Evolutionary conservation across 2,329 filamentous ascomycete genomes (phyloP).

Genomic region (Sporothrix pseudoabietina): DNA sequence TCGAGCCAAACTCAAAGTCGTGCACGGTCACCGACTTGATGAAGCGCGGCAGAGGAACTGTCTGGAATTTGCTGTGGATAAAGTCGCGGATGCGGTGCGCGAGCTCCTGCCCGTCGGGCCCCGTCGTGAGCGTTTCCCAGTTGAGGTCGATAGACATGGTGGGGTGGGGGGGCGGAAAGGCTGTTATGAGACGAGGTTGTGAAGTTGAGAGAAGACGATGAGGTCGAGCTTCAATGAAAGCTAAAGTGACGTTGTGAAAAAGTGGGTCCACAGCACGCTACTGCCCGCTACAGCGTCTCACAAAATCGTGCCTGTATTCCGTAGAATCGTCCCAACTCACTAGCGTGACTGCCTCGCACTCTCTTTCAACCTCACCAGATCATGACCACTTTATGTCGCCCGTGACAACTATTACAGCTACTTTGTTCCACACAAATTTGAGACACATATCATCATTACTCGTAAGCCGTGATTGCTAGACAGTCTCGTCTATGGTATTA

Average conservation of each 20-base stretch:
- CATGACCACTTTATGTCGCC: background rate
- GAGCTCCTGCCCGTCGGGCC: conserved; percentile 81
- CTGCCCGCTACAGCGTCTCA: too few species aligned
- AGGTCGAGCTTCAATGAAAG: background rate
- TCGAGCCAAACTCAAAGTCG: conserved; percentile 85
- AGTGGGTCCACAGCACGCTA: background rate
- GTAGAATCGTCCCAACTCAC: background rate
- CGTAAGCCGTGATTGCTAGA: background rate
- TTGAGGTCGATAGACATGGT: conserved; percentile 96
- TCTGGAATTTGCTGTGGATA: conserved; percentile 94
- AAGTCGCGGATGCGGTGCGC: conserved; percentile 88
- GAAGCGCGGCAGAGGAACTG: conserved; percentile 87
- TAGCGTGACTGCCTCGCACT: background rate
- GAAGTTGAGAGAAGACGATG: background rate
- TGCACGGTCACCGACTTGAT: conserved; percentile 96
- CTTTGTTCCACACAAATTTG: background rate
- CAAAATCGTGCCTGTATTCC: too few species aligned
- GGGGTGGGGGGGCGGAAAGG: background rate
- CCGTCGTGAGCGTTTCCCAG: conserved; percentile 89
- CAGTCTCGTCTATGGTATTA: background rate
- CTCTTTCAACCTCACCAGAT: background rate
- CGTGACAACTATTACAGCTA: background rate
- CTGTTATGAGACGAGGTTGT: background rate
- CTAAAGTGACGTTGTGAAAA: conserved; percentile 14
- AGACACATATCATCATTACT: background rate